These are phyloP conservation scores for Colletotrichum musae DNA, from an alignment of 2,329 filamentous ascomycete species.

Conservation along the genomic window DNA sequence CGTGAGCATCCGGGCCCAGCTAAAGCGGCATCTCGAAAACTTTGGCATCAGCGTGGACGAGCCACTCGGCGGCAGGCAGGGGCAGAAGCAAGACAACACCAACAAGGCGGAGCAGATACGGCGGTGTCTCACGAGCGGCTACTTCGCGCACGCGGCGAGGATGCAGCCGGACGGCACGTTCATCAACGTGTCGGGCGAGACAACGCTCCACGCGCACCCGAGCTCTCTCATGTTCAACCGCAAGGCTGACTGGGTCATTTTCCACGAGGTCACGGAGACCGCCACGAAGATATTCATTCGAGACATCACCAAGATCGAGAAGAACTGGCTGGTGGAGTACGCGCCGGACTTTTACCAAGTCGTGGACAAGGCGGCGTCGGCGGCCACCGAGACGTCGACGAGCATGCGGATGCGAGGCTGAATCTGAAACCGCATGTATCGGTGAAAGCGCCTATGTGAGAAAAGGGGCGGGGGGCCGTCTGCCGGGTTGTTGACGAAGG, in stretches of 20 bases:
- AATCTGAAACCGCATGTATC: conserved; percentile 17
- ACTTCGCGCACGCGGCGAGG: conserved; percentile 91
- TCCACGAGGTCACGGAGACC: conserved; percentile 93
- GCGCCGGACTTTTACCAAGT: conserved; percentile 86
- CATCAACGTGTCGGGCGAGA: conserved; percentile 84
- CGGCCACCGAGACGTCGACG: background rate
- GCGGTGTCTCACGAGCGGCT: conserved; percentile 88
- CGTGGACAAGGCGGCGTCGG: conserved; percentile 45
- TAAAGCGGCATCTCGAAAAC: conserved; percentile 88
- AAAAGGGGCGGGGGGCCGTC: background rate
- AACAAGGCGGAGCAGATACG: conserved; percentile 79
- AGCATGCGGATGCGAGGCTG: conserved; percentile 47
- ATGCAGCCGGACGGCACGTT: conserved; percentile 97
- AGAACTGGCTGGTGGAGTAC: conserved; percentile 91
- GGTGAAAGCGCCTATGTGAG: conserved; percentile 1
- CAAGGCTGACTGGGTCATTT: conserved; percentile 96
- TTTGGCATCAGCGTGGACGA: conserved; percentile 83
- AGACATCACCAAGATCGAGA: conserved; percentile 94
- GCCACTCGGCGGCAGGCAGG: conserved; percentile 54
- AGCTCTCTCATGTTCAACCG: conserved; percentile 96
- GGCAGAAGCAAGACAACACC: conserved; percentile 46
- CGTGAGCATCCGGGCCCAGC: conserved; percentile 87
- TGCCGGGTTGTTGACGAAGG: conserved; percentile 1
- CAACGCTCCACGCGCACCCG: conserved; percentile 88
- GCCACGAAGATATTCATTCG: conserved; percentile 90